phyloP scores from a whole-genome alignment of 495 filamentous ascomycete genomes.

The Xylaria flabelliformis region DNA sequence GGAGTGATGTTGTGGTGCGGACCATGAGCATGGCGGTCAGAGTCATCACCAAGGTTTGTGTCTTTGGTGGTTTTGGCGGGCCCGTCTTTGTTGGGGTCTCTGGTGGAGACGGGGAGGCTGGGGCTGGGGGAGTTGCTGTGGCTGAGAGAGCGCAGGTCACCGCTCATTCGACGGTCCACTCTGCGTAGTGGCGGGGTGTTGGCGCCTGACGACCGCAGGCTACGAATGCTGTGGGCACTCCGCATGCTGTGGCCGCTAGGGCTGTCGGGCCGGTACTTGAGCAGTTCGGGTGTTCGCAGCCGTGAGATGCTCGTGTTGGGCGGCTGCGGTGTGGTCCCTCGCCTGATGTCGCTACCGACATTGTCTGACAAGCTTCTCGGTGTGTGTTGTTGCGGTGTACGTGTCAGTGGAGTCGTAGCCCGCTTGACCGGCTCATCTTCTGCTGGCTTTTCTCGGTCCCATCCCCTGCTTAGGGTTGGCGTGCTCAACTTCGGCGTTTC shows the following conservation, averaged over 20 bases:
- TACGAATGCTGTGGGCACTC: slow-evolving; percentile 34
- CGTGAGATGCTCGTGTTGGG: slow-evolving; percentile 60
- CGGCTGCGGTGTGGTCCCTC: slow-evolving; percentile 36
- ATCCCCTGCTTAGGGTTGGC: slow-evolving; percentile 26
- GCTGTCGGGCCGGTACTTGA: slow-evolving; percentile 62
- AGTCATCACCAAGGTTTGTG: slow-evolving; percentile 8
- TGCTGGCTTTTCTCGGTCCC: slow-evolving; percentile 24
- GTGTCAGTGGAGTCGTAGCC: slow-evolving; percentile 15
- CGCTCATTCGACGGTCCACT: slow-evolving; percentile 74
- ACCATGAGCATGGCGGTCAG: slow-evolving; percentile 48
- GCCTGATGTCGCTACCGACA: slow-evolving; percentile 28
- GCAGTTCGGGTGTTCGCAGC: slow-evolving; percentile 63
- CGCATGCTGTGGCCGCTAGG: slow-evolving; percentile 59
- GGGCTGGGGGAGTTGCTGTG: slow-evolving; percentile 17
- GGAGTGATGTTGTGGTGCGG: slow-evolving; percentile 64
- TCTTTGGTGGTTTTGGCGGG: neutral
- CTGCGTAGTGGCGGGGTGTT: slow-evolving; percentile 72
- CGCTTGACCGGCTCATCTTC: slow-evolving; percentile 32
- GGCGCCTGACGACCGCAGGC: slow-evolving; percentile 37
- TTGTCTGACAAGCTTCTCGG: slow-evolving; percentile 47
- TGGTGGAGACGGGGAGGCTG: slow-evolving; percentile 31
- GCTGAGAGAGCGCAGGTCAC: slow-evolving; percentile 78
- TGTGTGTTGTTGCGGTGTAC: slow-evolving; percentile 28
- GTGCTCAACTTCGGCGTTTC: slow-evolving; percentile 37
- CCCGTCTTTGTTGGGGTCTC: neutral